Conservation (phyloP, 2,329 filamentous ascomycete genomes). For the Xylaria sp. region DNA sequence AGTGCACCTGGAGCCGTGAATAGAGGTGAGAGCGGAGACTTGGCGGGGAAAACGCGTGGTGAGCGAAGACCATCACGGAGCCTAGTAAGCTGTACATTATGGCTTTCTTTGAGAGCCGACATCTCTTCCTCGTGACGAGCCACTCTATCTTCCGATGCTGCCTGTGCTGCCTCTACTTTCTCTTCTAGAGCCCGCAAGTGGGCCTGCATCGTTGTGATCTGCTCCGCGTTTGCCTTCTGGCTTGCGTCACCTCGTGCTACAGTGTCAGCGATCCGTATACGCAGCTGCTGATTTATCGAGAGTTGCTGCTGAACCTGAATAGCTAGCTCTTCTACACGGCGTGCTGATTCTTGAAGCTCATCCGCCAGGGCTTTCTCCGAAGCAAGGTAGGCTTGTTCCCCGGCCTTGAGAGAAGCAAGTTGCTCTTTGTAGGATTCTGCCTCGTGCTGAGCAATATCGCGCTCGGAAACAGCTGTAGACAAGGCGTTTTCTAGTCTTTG, state of each 20-base stretch:
- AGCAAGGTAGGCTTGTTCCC: constrained; percentile 66
- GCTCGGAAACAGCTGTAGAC: constrained; percentile 74
- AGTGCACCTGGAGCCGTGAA: constrained; percentile 60
- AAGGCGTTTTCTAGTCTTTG: constrained; percentile 75
- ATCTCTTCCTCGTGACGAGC: constrained; percentile 88
- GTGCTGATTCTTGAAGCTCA: constrained; percentile 78
- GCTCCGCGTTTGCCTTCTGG: constrained; percentile 80
- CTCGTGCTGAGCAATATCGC: constrained; percentile 76
- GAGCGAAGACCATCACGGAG: constrained; percentile 67
- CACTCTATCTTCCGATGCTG: constrained; percentile 86
- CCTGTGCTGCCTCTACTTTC: constrained; percentile 82
- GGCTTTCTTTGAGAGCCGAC: constrained; percentile 76
- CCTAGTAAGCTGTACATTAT: constrained; percentile 80
- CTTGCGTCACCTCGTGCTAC: constrained; percentile 86
- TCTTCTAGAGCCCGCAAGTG: constrained; percentile 87
- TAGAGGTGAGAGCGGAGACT: constrained; percentile 71
- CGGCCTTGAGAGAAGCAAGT: constrained; percentile 66
- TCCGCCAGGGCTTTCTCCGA: constrained; percentile 73
- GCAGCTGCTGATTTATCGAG: constrained; percentile 78
- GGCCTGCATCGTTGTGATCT: constrained; percentile 85
- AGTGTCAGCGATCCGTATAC: constrained; percentile 79
- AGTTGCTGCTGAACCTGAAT: constrained; percentile 83
- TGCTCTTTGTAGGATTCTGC: constrained; percentile 70
- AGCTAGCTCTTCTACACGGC: constrained; percentile 82
- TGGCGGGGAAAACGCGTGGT: constrained; percentile 65